These are phyloP conservation scores for Phialophora verrucosa DNA, from an alignment of 2,329 filamentous ascomycete genomes.

Conservation along the genomic window DNA sequence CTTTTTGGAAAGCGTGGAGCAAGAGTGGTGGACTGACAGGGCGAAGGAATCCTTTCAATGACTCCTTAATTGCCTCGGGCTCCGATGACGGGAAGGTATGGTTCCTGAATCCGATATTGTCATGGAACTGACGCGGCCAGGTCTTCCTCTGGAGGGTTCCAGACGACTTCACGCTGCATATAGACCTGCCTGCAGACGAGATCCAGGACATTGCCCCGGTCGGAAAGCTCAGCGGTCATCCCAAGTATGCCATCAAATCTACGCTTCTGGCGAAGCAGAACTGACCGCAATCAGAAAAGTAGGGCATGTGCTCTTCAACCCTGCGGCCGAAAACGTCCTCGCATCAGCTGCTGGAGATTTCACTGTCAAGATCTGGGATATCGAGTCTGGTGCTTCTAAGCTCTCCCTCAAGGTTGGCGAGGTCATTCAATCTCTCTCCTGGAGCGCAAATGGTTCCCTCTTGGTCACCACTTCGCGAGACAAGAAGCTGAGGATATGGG, in stretches of 20 bases:
- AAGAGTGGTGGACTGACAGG: conserved; percentile 18
- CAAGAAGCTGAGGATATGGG: conserved; percentile 98
- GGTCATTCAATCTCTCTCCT: conserved; percentile 92
- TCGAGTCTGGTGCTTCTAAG: conserved; percentile 75
- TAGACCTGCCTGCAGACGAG: conserved; percentile 76
- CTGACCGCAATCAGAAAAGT: conserved; percentile 72
- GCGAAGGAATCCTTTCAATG: conserved; percentile 90
- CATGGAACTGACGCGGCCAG: conserved; percentile 42
- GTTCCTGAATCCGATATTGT: conserved; percentile 2
- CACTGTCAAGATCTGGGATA: conserved; percentile 94
- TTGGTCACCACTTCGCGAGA: conserved; percentile 93
- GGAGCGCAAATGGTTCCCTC: conserved; percentile 86
- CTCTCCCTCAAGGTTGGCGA: conserved; percentile 84
- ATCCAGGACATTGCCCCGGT: conserved; percentile 80
- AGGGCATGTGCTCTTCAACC: conserved; percentile 97
- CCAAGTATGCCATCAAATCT: conserved; percentile 64
- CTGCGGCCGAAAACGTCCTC: conserved; percentile 91
- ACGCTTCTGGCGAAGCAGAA: conserved; percentile 12
- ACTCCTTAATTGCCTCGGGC: conserved; percentile 86
- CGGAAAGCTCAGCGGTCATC: conserved; percentile 82
- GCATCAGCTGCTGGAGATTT: conserved; percentile 95
- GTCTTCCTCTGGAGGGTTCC: conserved; percentile 97
- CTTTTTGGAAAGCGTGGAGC: conserved; percentile 30
- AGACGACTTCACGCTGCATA: conserved; percentile 80
- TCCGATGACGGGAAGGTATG: conserved; percentile 89